These are phyloP conservation scores for Xylaria sp. DNA, from an alignment of 2,329 filamentous ascomycete genomes.

Conservation along the genomic window DNA sequence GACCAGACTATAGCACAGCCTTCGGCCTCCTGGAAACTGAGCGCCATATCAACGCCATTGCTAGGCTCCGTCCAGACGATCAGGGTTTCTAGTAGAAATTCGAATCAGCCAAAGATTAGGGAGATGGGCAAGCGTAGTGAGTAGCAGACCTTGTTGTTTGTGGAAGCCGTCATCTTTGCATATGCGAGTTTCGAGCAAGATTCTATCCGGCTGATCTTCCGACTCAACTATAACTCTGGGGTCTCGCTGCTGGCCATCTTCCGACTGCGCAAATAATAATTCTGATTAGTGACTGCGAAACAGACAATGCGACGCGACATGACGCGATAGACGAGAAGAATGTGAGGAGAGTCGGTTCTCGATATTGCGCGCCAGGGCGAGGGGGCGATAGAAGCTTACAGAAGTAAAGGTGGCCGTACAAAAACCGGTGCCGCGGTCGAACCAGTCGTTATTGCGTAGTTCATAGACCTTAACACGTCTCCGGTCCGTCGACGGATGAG, in stretches of 20 bases:
- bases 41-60: slow-evolving; percentile 89
- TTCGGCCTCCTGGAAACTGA: slow-evolving; percentile 96
- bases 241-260: slow-evolving; percentile 64
- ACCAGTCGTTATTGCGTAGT: slow-evolving; percentile 98
- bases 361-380: slow-evolving; percentile 1
- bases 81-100: slow-evolving; percentile 65
- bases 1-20: slow-evolving; percentile 91
- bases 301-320: slow-evolving; percentile 3
- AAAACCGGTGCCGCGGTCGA: slow-evolving; percentile 93
- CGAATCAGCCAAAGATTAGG: slow-evolving; percentile 9
- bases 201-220: slow-evolving; percentile 79
- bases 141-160: slow-evolving; percentile 80
- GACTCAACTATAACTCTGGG: slow-evolving; percentile 86
- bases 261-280: slow-evolving; percentile 37
- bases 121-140: slow-evolving; percentile 4
- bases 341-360: not conserved
- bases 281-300: slow-evolving; percentile 14
- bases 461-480: slow-evolving; percentile 97
- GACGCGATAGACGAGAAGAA: not conserved
- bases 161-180: slow-evolving; percentile 94
- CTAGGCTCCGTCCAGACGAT: slow-evolving; percentile 92
- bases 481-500: slow-evolving; percentile 61
- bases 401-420: slow-evolving; percentile 72
- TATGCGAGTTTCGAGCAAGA: slow-evolving; percentile 84
- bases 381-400: slow-evolving; percentile 47